Conservation (phyloP, 2,329 filamentous ascomycete genomes). For the Sclerotinia spermophila region DNA sequence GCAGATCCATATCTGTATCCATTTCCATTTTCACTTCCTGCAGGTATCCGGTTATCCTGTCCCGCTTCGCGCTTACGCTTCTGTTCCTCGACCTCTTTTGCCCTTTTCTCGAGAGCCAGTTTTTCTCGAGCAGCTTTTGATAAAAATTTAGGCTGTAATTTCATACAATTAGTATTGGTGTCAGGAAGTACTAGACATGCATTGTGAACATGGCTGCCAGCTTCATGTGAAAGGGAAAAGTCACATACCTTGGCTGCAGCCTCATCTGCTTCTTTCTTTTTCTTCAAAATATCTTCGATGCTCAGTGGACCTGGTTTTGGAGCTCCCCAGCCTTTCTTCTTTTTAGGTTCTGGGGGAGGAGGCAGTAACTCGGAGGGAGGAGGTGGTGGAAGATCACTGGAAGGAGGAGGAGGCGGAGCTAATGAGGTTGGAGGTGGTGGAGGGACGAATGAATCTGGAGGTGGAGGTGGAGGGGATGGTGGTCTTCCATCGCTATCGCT, state of each 20-base stretch:
- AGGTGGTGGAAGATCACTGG: conserved; percentile 36
- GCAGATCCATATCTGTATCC: conserved; percentile 13
- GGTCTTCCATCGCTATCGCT: conserved; percentile 28
- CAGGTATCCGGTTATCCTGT: conserved; percentile 25
- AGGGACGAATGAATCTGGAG: conserved; percentile 40
- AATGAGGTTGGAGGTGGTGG: conserved; percentile 41
- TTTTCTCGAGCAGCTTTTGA: conserved; percentile 79
- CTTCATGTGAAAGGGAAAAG: conserved; percentile 9
- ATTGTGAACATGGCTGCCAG: conserved; percentile 34
- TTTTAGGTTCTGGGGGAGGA: conserved; percentile 47
- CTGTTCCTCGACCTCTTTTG: conserved; percentile 65
- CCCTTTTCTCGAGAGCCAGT: conserved; percentile 72
- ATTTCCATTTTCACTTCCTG: conserved; percentile 25
- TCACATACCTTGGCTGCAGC: conserved; percentile 67
- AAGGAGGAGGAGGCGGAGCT: conserved; percentile 33
- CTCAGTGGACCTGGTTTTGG: conserved; percentile 57
- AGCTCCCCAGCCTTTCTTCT: conserved; percentile 52
- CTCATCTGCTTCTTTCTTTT: conserved; percentile 82
- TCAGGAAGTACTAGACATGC: conserved; percentile 29
- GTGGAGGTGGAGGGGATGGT: conserved; percentile 38
- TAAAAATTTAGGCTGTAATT: conserved; percentile 69
- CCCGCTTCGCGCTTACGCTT: conserved; percentile 45
- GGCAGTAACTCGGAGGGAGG: conserved; percentile 39
- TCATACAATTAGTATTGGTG: conserved; percentile 28
- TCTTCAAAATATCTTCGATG: conserved; percentile 78